Conservation (phyloP, 2,329 filamentous ascomycete genomes). For the Botrytis hyacinthi region DNA sequence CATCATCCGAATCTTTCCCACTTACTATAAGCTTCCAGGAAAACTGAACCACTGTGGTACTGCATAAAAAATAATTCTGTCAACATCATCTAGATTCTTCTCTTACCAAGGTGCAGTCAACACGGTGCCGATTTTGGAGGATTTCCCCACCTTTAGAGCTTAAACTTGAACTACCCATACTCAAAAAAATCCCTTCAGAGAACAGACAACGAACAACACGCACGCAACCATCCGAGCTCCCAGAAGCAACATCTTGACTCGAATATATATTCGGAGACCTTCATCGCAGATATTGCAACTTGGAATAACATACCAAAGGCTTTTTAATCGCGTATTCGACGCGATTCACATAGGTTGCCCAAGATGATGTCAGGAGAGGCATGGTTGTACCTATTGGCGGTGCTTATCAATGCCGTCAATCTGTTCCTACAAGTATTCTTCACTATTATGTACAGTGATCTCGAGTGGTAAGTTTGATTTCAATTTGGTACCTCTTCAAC, state of each 20-base stretch:
- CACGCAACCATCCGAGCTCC: slow-evolving; percentile 16
- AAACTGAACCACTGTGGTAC: neutral
- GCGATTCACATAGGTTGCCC: slow-evolving; percentile 23
- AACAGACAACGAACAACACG: slow-evolving; percentile 8
- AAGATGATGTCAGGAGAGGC: slow-evolving; percentile 90
- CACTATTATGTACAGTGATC: slow-evolving; percentile 99
- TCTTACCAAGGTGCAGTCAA: neutral
- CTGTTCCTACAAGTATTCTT: slow-evolving; percentile 99
- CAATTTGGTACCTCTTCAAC: neutral
- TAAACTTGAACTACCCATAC: slow-evolving; percentile 11
- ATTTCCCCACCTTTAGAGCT: slow-evolving; percentile 21
- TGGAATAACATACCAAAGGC: neutral
- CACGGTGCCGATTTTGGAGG: neutral
- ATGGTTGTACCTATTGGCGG: slow-evolving; percentile 96
- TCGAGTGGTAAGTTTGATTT: slow-evolving; percentile 78
- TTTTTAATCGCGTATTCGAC: slow-evolving; percentile 20
- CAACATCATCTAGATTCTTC: neutral
- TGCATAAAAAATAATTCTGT: slow-evolving; percentile 1
- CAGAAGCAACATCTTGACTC: slow-evolving; percentile 11
- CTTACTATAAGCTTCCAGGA: neutral
- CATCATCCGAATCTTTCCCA: slow-evolving; percentile 11
- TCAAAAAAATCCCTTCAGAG: slow-evolving; percentile 18
- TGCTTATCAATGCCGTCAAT: slow-evolving; percentile 99
- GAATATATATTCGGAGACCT: neutral
- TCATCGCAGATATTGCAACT: slow-evolving; percentile 6